Percentiles rank a stretch among this genome's conserved stretches.
Evolutionary conservation across 164 flowering plant species (phyloP).

Genomic region (Tinospora cordifolia): DNA sequence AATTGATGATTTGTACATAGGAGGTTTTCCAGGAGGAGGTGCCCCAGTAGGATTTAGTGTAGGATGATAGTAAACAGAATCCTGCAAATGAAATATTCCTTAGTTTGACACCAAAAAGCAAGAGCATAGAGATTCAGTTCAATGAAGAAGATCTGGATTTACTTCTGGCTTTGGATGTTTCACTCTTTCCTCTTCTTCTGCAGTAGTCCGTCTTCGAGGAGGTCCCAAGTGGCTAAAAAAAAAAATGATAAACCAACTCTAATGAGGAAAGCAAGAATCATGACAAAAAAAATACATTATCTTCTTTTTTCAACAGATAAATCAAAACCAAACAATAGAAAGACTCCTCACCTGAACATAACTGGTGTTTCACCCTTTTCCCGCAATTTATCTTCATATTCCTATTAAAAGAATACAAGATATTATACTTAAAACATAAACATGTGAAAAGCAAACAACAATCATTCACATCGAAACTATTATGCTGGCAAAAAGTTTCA

Average conservation of each 20-base stretch:
- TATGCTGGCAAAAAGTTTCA: not conserved
- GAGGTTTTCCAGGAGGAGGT: conserved; percentile 99
- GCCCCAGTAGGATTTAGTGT: conserved; percentile 94
- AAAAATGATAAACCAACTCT: conserved; percentile 9
- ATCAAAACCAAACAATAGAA: not conserved
- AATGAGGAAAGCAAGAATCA: conserved; percentile 4
- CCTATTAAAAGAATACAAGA: conserved; percentile 33
- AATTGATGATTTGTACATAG: conserved; percentile 91
- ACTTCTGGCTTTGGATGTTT: conserved; percentile 93
- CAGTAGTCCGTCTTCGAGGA: conserved; percentile 59
- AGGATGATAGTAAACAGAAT: conserved; percentile 96
- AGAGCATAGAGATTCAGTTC: not conserved
- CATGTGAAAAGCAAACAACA: not conserved
- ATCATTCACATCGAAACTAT: not conserved
- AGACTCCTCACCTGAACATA: conserved; percentile 75
- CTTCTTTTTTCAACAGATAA: not conserved
- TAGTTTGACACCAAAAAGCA: not conserved
- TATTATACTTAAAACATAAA: not conserved
- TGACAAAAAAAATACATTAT: not conserved
- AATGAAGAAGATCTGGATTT: conserved; percentile 11
- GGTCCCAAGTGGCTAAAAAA: conserved; percentile 82
- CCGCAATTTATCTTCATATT: conserved; percentile 75
- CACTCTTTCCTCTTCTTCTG: conserved; percentile 87
- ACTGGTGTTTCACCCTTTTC: conserved; percentile 98
- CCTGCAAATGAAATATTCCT: conserved; percentile 42